These are phyloP conservation scores for Stygiomarasmius scandens DNA, from an alignment of 1,284 basidiomycete genomes.

Conservation along the genomic window DNA sequence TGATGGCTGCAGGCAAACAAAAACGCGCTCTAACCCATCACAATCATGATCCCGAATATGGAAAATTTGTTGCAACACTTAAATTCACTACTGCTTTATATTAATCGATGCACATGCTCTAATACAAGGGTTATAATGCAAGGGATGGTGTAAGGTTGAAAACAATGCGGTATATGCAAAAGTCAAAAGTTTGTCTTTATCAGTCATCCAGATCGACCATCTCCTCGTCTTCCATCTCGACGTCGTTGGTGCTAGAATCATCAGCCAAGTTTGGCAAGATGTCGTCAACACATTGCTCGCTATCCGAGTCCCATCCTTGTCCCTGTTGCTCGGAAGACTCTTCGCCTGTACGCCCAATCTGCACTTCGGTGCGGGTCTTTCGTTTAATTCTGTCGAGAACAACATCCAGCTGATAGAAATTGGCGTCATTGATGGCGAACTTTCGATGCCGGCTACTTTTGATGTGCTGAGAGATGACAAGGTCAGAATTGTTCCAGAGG, in stretches of 20 bases:
- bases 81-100: too few species aligned
- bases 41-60: too few species aligned
- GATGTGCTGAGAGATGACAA: constrained; percentile 69
- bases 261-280: background rate
- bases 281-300: constrained; percentile 11
- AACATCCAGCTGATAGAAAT: constrained; percentile 84
- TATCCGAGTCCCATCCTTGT: constrained; percentile 16
- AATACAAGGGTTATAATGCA: too few species aligned
- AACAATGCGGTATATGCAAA: background rate
- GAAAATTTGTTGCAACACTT: too few species aligned
- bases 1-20: background rate
- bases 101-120: too few species aligned
- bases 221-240: background rate
- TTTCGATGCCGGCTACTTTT: constrained; percentile 78
- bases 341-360: constrained; percentile 24
- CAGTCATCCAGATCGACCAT: background rate
- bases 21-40: background rate
- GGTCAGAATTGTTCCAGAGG: constrained; percentile 5
- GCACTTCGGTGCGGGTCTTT: constrained; percentile 52
- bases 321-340: constrained; percentile 2
- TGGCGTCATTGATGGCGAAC: constrained; percentile 80
- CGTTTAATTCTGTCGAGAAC: constrained; percentile 78
- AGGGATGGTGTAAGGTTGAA: too few species aligned
- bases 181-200: background rate
- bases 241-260: background rate